phyloP scores from a whole-genome alignment of 192 early-diverging fungal species.

The Backusella sp. region DNA sequence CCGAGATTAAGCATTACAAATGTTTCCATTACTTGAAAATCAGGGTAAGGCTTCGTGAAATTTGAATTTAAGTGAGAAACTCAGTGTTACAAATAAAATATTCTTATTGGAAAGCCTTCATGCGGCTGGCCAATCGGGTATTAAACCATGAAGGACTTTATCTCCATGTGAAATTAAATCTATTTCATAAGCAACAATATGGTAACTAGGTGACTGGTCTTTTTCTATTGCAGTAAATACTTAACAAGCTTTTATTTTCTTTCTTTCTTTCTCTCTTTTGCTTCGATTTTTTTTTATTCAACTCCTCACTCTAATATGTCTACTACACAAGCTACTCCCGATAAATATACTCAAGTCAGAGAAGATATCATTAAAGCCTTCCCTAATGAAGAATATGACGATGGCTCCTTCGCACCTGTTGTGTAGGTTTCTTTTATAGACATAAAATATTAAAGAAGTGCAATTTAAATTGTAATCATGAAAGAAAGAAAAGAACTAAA shows the following conservation, averaged over 20 bases:
- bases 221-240: neutral
- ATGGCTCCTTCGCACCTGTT: constrained; percentile 70
- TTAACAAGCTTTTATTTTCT: neutral
- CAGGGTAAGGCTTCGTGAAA: neutral
- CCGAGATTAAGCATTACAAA: neutral
- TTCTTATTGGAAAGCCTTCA: neutral
- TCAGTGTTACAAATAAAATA: neutral
- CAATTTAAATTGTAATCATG: neutral
- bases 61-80: neutral
- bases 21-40: neutral
- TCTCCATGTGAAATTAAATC: constrained; percentile 20
- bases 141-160: neutral
- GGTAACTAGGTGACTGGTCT: neutral
- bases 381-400: constrained; percentile 42
- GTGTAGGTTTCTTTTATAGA: constrained; percentile 37
- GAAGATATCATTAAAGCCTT: constrained; percentile 40
- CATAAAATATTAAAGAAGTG: neutral
- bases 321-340: constrained; percentile 25
- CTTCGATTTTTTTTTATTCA: neutral
- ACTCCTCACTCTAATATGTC: constrained; percentile 32
- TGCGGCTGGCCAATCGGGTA: constrained; percentile 1
- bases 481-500: constrained; percentile 7
- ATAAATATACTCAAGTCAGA: constrained; percentile 42
- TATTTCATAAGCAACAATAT: constrained; percentile 2
- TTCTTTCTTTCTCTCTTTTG: neutral